These are phyloP conservation scores for Tuber umbilicatum DNA, from an alignment of 495 filamentous ascomycete genomes.

Conservation along the genomic window DNA sequence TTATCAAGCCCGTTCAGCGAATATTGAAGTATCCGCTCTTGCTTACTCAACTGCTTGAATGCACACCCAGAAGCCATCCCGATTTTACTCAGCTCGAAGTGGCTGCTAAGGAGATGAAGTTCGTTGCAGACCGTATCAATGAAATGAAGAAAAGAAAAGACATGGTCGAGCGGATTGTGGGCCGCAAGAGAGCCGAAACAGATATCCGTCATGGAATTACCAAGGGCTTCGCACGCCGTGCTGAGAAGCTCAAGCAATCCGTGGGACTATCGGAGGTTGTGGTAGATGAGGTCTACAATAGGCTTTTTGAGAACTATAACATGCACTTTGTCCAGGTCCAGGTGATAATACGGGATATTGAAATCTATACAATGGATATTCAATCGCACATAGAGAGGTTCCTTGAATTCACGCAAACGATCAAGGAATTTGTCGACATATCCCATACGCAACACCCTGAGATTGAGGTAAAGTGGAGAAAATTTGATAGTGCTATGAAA, in stretches of 20 bases:
- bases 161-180: slow-evolving; percentile 77
- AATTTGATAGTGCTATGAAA: slow-evolving; percentile 69
- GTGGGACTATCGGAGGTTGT: slow-evolving; percentile 58
- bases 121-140: slow-evolving; percentile 77
- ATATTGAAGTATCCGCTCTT: slow-evolving; percentile 87
- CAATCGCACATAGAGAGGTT: slow-evolving; percentile 66
- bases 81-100: slow-evolving; percentile 62
- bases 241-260: slow-evolving; percentile 68
- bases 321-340: slow-evolving; percentile 78
- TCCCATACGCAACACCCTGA: slow-evolving; percentile 61
- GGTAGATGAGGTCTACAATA: slow-evolving; percentile 72
- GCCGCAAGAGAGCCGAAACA: slow-evolving; percentile 80
- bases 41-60: slow-evolving; percentile 66
- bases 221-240: slow-evolving; percentile 78
- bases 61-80: slow-evolving; percentile 73
- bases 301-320: slow-evolving; percentile 57
- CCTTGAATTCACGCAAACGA: slow-evolving; percentile 40
- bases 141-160: slow-evolving; percentile 86
- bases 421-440: slow-evolving; percentile 51
- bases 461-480: slow-evolving; percentile 84
- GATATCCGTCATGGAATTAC: slow-evolving; percentile 75
- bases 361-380: slow-evolving; percentile 70
- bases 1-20: slow-evolving; percentile 92
- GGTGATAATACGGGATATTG: slow-evolving; percentile 81
- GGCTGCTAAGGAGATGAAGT: slow-evolving; percentile 59